Percentiles rank a stretch among this genome's conserved stretches.
Conservation (phyloP, 768 basidiomycete species). For the Hemileccinum impolitum region DNA sequence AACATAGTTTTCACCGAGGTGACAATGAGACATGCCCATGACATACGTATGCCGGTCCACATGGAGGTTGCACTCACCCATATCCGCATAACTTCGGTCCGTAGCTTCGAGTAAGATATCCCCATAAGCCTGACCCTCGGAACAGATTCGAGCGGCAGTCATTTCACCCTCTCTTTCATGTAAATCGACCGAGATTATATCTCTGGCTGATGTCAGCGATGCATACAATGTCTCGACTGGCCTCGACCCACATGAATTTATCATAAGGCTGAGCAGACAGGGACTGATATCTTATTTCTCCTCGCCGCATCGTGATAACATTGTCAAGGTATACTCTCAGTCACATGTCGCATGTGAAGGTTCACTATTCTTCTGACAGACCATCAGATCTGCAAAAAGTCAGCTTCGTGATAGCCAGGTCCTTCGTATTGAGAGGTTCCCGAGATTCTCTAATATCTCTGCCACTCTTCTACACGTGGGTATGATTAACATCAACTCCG, state of each 20-base stretch:
- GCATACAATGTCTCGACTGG: slow-evolving; percentile 79
- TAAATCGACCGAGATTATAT: slow-evolving; percentile 79
- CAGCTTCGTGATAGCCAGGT: slow-evolving; percentile 55
- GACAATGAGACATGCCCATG: slow-evolving; percentile 61
- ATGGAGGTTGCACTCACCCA: slow-evolving; percentile 67
- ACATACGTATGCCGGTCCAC: slow-evolving; percentile 68
- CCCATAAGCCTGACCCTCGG: slow-evolving; percentile 4
- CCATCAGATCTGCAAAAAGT: slow-evolving; percentile 73
- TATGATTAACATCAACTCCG: slow-evolving; percentile 69
- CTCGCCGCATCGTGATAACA: slow-evolving; percentile 61
- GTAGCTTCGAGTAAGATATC: slow-evolving; percentile 19
- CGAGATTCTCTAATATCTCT: slow-evolving; percentile 79
- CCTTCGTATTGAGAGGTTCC: slow-evolving; percentile 58
- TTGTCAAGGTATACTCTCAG: slow-evolving; percentile 59
- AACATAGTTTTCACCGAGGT: slow-evolving; percentile 55
- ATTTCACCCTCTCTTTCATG: slow-evolving; percentile 68
- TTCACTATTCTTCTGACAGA: slow-evolving; percentile 36
- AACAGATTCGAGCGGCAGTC: slow-evolving; percentile 63
- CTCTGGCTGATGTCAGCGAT: slow-evolving; percentile 79
- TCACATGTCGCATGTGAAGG: not conserved
- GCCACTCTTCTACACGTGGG: slow-evolving; percentile 86
- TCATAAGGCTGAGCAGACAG: slow-evolving; percentile 70
- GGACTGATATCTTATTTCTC: slow-evolving; percentile 75
- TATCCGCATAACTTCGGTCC: slow-evolving; percentile 72
- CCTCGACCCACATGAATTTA: slow-evolving; percentile 75